phyloP scores from a whole-genome alignment of 352 stramenopile species.

The Lagenidium sp. region DNA sequence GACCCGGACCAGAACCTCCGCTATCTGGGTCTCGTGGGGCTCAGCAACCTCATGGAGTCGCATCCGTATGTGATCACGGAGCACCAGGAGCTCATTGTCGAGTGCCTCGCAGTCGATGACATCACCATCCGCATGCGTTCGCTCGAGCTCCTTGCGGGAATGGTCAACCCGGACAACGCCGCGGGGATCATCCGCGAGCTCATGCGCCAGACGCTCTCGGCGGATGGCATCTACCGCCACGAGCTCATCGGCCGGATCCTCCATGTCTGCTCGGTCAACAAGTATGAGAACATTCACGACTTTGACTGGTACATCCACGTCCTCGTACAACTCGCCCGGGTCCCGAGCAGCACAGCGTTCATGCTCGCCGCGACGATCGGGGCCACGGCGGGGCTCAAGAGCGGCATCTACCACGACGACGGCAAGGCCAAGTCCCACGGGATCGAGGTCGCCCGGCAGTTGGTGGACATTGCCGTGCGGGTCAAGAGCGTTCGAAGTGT shows the following conservation, averaged over 20 bases:
- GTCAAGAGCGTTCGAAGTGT: constrained; percentile 94
- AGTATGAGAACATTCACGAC: constrained; percentile 97
- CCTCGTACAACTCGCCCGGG: constrained; percentile 91
- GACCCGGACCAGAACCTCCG: constrained; percentile 99
- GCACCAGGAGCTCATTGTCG: constrained; percentile 93
- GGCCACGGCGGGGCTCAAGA: constrained; percentile 9
- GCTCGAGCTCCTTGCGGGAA: constrained; percentile 93
- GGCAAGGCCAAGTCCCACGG: constrained; percentile 34
- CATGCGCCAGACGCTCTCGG: constrained; percentile 91
- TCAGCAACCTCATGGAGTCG: constrained; percentile 95
- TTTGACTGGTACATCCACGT: constrained; percentile 99
- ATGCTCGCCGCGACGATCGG: constrained; percentile 18
- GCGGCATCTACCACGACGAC: constrained; percentile 28
- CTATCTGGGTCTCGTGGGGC: constrained; percentile 96
- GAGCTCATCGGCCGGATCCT: constrained; percentile 96
- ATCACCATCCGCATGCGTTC: constrained; percentile 97
- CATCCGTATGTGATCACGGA: constrained; percentile 93
- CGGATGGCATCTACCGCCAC: constrained; percentile 92
- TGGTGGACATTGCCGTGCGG: constrained; percentile 95
- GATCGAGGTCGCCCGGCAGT: constrained; percentile 89
- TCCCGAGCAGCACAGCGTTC: constrained; percentile 67
- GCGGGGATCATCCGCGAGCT: constrained; percentile 95
- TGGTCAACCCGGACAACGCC: constrained; percentile 96
- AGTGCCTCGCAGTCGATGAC: constrained; percentile 97
- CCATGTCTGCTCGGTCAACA: constrained; percentile 95